Conservation (phyloP, 352 stramenopile species). For the Pilasporangium apinafurcum region DNA sequence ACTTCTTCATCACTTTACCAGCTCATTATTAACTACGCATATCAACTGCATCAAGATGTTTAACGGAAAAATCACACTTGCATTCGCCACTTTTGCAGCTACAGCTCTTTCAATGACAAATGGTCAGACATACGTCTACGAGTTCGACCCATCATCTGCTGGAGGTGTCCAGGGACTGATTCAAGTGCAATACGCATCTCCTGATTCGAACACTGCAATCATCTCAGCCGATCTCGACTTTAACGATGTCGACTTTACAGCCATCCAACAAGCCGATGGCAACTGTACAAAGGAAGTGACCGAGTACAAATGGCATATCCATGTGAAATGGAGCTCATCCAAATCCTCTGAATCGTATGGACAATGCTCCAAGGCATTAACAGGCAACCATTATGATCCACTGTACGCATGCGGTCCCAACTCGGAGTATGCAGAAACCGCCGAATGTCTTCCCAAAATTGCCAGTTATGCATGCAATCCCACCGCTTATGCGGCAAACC, state of each 20-base stretch:
- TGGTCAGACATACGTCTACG: conserved; percentile 21
- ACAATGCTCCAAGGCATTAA: conserved; percentile 25
- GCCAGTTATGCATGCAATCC: conserved; percentile 33
- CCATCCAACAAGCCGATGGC: conserved; percentile 26
- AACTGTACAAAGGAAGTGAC: conserved; percentile 18
- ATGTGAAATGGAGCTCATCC: conserved; percentile 19
- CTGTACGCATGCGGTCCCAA: conserved; percentile 40
- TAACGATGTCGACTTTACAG: conserved; percentile 19
- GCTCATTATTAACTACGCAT: too few species aligned
- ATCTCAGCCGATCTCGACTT: conserved; percentile 41
- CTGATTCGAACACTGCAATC: conserved; percentile 23
- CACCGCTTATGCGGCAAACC: conserved; percentile 21
- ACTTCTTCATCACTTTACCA: too few species aligned
- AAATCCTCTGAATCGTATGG: conserved; percentile 24
- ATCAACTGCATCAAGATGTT: too few species aligned
- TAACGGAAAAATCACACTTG: too few species aligned
- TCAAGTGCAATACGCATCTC: conserved; percentile 28
- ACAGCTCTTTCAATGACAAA: too few species aligned
- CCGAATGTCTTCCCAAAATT: conserved; percentile 26
- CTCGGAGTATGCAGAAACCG: conserved; percentile 35
- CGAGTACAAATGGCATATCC: conserved; percentile 27
- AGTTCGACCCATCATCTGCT: conserved; percentile 28
- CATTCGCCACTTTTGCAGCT: too few species aligned
- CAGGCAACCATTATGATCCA: conserved; percentile 57
- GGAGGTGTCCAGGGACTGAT: conserved; percentile 32